Evolutionary conservation across 2,329 filamentous ascomycete genomes (phyloP), one percentile per base, ranked within the genome.

Genomic region (Aschersonia sp.): DNA sequence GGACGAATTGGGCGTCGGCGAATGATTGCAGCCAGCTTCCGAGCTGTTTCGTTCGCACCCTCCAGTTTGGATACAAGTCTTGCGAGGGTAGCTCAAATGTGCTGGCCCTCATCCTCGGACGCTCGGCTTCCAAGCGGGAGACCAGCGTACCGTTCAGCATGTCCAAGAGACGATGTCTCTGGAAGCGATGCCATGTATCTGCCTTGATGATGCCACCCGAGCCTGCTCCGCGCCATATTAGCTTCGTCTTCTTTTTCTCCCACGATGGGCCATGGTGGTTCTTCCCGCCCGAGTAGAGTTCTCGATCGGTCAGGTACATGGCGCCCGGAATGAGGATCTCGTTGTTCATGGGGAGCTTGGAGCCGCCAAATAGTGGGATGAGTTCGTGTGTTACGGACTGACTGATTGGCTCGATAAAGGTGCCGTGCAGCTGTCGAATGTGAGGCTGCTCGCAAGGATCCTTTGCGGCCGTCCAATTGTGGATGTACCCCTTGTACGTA

Each of bases 161-260:
- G 5, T 49, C 42, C 2, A 71, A 63, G 49, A 72, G 66, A 50
- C 72, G 56, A 54, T 77, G 72, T 1, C 75, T 66, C 28, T 78
- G 75, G 41, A 64, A 68, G 1, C 58, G 45, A 1, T 51, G 52
- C 72, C 72, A 76, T 0, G 56, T 48, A 2, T 58, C 51, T 7
- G 60, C 56, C 0, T 51, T 51, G 0, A 59, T 61, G 40, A 61
- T 68, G 0, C 67, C 73, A 2, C 75, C 77, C 0, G 75, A 78
- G 0, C 67, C 76, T 0, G 71, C 75, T 0, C 77, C 77, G 0
- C 70, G 68, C 77, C 77, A 80, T 56, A 79, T 80, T 0, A 79
- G 54, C 2, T 67, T 69, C 38, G 72, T 68, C 1, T 52, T 53
- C 53, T 80, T 81, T 5, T 61, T 44, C 0, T 69, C 57, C 74